Base-by-base conservation (phyloP, 1,284 basidiomycete genomes). In the Mycocalia duriaeana region DNA sequence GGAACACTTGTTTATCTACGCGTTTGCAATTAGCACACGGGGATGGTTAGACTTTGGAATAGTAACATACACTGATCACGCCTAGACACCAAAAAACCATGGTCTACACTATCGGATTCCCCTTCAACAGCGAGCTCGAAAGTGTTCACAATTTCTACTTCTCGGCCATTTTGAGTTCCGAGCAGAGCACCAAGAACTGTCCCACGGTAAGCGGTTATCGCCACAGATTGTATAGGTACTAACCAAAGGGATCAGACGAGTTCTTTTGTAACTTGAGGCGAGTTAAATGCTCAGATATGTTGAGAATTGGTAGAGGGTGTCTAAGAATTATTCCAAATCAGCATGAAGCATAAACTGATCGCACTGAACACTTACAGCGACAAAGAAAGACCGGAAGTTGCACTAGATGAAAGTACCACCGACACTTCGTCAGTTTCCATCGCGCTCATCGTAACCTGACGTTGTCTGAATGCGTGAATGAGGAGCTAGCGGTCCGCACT, bases 1-100 rank as follows among this genome's bases (percentile, higher is more conserved):
- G 96, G 65, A 99, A 99, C 13, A 97, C 94, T 67, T 97, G 93
- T 64, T 95, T 95, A 76, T 95, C 94, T 97, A 60, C 36, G 37
- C 35, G 42, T 31, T 42, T 14, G 11, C 20, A 42, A 42, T 9
- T n/a, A n/a, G n/a, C n/a, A n/a, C n/a, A n/a, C n/a, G n/a, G n/a
- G n/a, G n/a, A n/a, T n/a, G n/a, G n/a, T n/a, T n/a, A n/a, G n/a
- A n/a, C 28, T 31, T 31, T 31, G 28, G 20, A 18, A 8, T 9
- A 38, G 18, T 38, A 20, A 60, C 88, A 53, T 54, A 95, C 94
- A 99, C 68, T 96, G 94, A 51, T 94, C 91, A 54, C 83, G 80
- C 54, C 96, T 76, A 38, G 85, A 85, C 7, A 82, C 76, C 14
- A 97, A 71, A 64, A 95, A 97, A 4, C 73, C 86, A 55, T 86